phyloP scores from a whole-genome alignment of 805 yeast genomes.

The Yamadazyma philogaea region DNA sequence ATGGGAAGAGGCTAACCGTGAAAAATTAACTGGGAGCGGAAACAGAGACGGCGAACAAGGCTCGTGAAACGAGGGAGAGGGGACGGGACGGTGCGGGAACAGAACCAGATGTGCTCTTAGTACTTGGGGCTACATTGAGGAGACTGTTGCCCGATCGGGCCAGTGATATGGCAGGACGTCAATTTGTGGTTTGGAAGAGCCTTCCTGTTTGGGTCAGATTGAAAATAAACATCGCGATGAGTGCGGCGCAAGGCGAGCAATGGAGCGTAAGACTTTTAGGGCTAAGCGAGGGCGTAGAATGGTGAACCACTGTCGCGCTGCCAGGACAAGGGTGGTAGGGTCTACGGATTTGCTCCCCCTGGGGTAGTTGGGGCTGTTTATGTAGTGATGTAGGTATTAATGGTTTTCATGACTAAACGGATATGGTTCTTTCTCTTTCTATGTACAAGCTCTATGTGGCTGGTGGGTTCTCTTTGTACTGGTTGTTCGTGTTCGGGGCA shows the following conservation, averaged over 20 bases:
- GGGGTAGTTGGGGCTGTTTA: too few species aligned
- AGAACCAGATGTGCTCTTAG: not conserved
- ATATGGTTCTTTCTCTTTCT: too few species aligned
- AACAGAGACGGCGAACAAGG: not conserved
- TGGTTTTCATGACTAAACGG: too few species aligned
- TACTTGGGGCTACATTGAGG: not conserved
- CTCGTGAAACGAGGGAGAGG: not conserved
- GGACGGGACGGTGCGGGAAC: not conserved
- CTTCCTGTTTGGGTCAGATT: not conserved
- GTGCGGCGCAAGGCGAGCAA: not conserved
- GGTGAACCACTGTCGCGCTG: too few species aligned
- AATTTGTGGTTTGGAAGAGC: not conserved
- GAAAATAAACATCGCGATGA: conserved; percentile 1
- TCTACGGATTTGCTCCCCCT: too few species aligned
- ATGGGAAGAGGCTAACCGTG: not conserved
- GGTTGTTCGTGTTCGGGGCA: too few species aligned
- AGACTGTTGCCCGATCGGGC: conserved; percentile 1
- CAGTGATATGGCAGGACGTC: not conserved
- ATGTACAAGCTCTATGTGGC: too few species aligned
- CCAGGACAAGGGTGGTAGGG: too few species aligned
- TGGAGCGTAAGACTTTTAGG: not conserved
- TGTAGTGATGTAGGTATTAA: too few species aligned
- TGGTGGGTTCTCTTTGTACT: too few species aligned
- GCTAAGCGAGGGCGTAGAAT: too few species aligned
- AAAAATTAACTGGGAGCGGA: not conserved